Percentiles rank a stretch among this genome's conserved stretches.
Conservation (phyloP, 495 filamentous ascomycete species). For the Aspergillus panamensis region DNA sequence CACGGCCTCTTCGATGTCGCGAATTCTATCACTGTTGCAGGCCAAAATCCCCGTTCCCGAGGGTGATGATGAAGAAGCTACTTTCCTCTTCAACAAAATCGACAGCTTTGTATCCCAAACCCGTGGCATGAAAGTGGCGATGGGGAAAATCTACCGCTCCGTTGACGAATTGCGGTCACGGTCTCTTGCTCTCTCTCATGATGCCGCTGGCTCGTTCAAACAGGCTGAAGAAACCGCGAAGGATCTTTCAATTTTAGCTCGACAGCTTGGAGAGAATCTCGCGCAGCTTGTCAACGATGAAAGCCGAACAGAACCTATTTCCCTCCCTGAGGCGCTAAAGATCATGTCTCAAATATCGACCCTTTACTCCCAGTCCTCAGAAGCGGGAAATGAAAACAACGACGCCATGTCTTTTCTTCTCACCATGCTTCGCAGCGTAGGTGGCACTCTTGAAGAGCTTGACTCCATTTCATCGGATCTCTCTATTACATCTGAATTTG, state of each 20-base stretch:
- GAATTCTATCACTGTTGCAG: slow-evolving; percentile 61
- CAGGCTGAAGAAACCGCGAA: slow-evolving; percentile 59
- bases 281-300: slow-evolving; percentile 67
- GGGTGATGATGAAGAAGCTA: slow-evolving; percentile 55
- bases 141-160: slow-evolving; percentile 71
- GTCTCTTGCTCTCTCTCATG: slow-evolving; percentile 68
- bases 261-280: slow-evolving; percentile 63
- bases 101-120: slow-evolving; percentile 71
- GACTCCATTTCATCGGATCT: slow-evolving; percentile 69
- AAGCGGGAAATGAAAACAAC: slow-evolving; percentile 43
- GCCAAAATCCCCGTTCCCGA: slow-evolving; percentile 47
- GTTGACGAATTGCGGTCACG: slow-evolving; percentile 74
- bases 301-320: slow-evolving; percentile 63
- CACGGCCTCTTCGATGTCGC: slow-evolving; percentile 62
- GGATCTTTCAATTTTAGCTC: slow-evolving; percentile 64
- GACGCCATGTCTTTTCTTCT: slow-evolving; percentile 67
- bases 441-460: slow-evolving; percentile 65
- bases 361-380: slow-evolving; percentile 26
- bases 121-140: slow-evolving; percentile 79
- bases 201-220: slow-evolving; percentile 51
- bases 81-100: slow-evolving; percentile 64
- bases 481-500: slow-evolving; percentile 79
- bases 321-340: slow-evolving; percentile 59
- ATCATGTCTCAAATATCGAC: slow-evolving; percentile 57
- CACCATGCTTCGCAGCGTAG: slow-evolving; percentile 62